Evolutionary conservation across 2,329 filamentous ascomycete species (phyloP), one percentile per base, ranked within the genome.

Genomic region (Hymenoscyphus albidus): DNA sequence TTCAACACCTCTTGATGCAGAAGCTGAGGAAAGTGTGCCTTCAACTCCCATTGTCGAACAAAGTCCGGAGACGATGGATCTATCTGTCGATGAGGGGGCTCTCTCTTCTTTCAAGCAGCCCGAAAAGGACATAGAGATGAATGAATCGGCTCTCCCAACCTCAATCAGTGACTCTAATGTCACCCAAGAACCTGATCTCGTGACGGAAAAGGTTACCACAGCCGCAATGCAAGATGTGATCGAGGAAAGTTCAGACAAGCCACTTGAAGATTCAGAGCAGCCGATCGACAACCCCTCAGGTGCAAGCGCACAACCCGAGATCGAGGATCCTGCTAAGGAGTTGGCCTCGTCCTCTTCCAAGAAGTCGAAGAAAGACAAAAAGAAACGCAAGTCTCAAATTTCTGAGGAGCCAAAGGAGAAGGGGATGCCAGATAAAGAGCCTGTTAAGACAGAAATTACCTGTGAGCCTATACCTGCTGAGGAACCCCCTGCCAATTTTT

Each of bases 341-440:
- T 64, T 58, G 62, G 58, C 22, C 6, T 54, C 59, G 27, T 38
- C 12, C 31, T 61, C 62, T 12, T 57, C 57, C 6, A 64, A 64
- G 18, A 58, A 66, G 57, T 56, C 62, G 9, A 64, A 66, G 58
- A 66, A 77, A 65, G 72, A 74, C 5, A 80, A 79, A 71, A 70
- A 70, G 42, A 68, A 64, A 51, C 62, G 60, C 39, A 62, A 67
- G 35, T 58, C 61, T 51, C 51, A 60, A 54, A 31, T 58, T 38
- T 55, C 44, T 5, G 63, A 61, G 14, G 42, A 61, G 9, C 16
- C 31, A 57, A 6, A 31, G 27, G 54, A 57, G 32, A 57, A 57
- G 32, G 27, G 27, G 14, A 35, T n/a, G 13, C 63, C 67, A 55
- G 35, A 61, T 12, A 56, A 63, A 63, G 62, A 65, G 10, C 59